Evolutionary conservation across 2,329 filamentous ascomycete genomes (phyloP).

Genomic region (Arthroderma uncinatum): DNA sequence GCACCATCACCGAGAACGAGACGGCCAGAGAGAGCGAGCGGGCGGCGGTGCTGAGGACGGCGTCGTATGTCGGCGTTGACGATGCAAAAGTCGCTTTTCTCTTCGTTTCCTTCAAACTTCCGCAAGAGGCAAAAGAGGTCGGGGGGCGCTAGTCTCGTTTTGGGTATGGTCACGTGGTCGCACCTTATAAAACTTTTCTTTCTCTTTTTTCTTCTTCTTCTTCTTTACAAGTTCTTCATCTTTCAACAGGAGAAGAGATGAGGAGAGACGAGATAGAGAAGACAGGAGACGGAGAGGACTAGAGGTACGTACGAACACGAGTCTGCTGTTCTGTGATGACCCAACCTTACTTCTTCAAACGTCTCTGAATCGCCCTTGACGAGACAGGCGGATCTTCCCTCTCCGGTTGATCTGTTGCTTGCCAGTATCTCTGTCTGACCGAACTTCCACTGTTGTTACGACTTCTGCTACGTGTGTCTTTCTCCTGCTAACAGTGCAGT

Average conservation of each 20-base stretch:
- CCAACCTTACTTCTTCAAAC: constrained; percentile 48
- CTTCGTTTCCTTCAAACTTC: neutral
- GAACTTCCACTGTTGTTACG: neutral
- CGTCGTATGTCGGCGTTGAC: neutral
- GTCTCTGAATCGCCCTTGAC: constrained; percentile 56
- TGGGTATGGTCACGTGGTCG: neutral
- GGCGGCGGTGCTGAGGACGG: no score
- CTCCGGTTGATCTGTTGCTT: constrained; percentile 58
- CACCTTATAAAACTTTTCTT: constrained; percentile 9
- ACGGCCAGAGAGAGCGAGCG: neutral
- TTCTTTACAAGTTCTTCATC: constrained; percentile 44
- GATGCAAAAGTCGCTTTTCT: neutral
- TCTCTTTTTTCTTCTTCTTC: constrained; percentile 11
- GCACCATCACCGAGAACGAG: neutral
- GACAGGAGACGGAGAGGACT: neutral
- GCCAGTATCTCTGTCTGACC: constrained; percentile 61
- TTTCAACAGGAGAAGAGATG: constrained; percentile 37
- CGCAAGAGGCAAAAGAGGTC: constrained; percentile 1
- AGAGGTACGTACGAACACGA: neutral
- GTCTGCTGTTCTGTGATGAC: neutral
- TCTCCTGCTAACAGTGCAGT: neutral
- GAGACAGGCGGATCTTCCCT: constrained; percentile 50
- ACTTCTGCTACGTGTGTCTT: neutral
- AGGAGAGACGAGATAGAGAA: neutral
- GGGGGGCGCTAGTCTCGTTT: neutral